Conservation (phyloP, 352 stramenopile species). For the Globisporangium alternatum region DNA sequence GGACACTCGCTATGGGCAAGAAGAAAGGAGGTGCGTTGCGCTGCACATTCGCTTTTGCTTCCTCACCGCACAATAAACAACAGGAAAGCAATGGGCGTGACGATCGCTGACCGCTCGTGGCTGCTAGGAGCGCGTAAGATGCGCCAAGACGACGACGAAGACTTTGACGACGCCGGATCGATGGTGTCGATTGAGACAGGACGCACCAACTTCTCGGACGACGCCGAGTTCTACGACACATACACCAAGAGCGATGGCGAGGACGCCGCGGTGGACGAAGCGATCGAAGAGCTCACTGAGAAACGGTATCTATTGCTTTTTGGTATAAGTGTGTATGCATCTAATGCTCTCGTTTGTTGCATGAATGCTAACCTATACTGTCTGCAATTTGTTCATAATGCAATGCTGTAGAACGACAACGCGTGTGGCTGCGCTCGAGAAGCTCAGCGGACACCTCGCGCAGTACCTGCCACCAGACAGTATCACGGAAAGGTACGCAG, state of each 20-base stretch:
- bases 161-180: constrained; percentile 64
- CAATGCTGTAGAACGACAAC: constrained; percentile 52
- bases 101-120: constrained; percentile 11
- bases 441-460: constrained; percentile 52
- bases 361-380: background rate
- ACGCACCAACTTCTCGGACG: constrained; percentile 56
- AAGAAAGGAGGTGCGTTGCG: constrained; percentile 49
- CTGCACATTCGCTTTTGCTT: background rate
- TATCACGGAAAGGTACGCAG: constrained; percentile 63
- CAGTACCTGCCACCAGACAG: constrained; percentile 68
- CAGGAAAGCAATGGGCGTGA: constrained; percentile 10
- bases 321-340: background rate
- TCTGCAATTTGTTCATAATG: background rate
- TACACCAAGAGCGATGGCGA: constrained; percentile 58
- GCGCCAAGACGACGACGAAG: constrained; percentile 59
- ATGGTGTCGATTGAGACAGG: constrained; percentile 69
- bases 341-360: background rate
- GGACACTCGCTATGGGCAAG: constrained; percentile 47
- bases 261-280: constrained; percentile 66
- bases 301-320: constrained; percentile 42
- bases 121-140: constrained; percentile 45
- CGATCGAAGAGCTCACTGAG: constrained; percentile 76
- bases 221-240: constrained; percentile 67
- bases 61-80: background rate
- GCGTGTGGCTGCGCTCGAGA: constrained; percentile 67